Conservation (phyloP, 2,329 filamentous ascomycete genomes). For the Aspergillus eucalypticola region DNA sequence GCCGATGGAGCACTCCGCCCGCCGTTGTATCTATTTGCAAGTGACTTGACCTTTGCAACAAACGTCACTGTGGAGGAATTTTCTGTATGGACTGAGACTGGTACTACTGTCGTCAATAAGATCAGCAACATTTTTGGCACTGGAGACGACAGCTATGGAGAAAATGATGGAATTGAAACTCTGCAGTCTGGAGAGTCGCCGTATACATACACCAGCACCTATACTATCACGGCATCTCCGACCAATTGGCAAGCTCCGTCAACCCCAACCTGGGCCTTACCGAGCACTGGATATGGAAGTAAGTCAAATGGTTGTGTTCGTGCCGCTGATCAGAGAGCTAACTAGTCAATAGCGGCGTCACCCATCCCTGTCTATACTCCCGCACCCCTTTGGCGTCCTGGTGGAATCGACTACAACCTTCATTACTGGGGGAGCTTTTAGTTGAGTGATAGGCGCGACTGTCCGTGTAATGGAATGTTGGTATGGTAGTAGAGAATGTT, state of each 20-base stretch:
- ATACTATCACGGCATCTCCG: slow-evolving; percentile 34
- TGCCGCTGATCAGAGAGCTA: no score
- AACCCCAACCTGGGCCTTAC: slow-evolving; percentile 33
- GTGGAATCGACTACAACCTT: slow-evolving; percentile 31
- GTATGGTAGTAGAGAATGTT: no score
- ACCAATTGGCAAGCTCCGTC: slow-evolving; percentile 28
- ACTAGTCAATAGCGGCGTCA: slow-evolving; percentile 17
- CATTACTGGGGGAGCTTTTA: slow-evolving; percentile 35
- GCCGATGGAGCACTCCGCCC: slow-evolving; percentile 31
- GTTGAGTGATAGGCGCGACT: no score
- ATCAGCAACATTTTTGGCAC: slow-evolving; percentile 39
- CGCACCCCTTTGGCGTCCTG: slow-evolving; percentile 34
- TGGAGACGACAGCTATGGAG: slow-evolving; percentile 30
- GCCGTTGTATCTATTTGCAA: slow-evolving; percentile 34
- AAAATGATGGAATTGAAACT: neutral
- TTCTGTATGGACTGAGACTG: slow-evolving; percentile 36
- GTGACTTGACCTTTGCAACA: slow-evolving; percentile 32
- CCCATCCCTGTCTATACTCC: slow-evolving; percentile 37
- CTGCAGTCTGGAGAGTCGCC: neutral
- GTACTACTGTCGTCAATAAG: slow-evolving; percentile 28
- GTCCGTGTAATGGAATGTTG: no score
- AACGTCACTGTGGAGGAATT: slow-evolving; percentile 39
- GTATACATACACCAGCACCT: slow-evolving; percentile 29
- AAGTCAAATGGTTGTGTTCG: neutral
- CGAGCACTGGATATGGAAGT: slow-evolving; percentile 37